Percentiles rank a stretch among this genome's conserved stretches.
Evolutionary conservation across 1,139 yeast species (phyloP).

Genomic region (Magnusiomyces tetraspermus): DNA sequence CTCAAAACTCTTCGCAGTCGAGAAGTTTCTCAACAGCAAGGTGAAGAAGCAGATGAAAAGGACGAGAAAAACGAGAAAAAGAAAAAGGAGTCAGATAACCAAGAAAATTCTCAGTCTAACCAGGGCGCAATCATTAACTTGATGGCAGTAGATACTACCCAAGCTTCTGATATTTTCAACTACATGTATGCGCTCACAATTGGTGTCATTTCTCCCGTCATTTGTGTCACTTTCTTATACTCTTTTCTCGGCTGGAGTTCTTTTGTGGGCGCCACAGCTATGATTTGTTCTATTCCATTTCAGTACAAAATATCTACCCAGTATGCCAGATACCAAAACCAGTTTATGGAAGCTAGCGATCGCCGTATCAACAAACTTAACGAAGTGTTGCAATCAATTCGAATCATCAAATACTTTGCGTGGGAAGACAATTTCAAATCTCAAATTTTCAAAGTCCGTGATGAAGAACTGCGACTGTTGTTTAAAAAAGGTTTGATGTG

Average conservation of each 20-base stretch:
- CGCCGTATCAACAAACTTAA: constrained; percentile 84
- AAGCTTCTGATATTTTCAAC: constrained; percentile 71
- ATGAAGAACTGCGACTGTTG: constrained; percentile 55
- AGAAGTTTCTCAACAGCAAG: constrained; percentile 39
- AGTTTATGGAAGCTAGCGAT: constrained; percentile 74
- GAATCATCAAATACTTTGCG: constrained; percentile 90
- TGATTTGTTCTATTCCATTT: constrained; percentile 59
- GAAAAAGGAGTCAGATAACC: too few species aligned
- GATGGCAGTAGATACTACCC: constrained; percentile 93
- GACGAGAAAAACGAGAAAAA: constrained; percentile 18
- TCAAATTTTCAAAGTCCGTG: constrained; percentile 61
- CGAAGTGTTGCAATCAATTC: constrained; percentile 86
- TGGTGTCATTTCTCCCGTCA: constrained; percentile 42
- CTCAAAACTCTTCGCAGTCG: constrained; percentile 85
- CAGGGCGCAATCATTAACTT: constrained; percentile 87
- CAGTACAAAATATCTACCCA: constrained; percentile 58
- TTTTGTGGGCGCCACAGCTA: constrained; percentile 61
- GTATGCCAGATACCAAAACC: constrained; percentile 60
- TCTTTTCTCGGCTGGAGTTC: constrained; percentile 81
- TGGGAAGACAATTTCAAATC: constrained; percentile 86
- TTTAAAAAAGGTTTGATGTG: constrained; percentile 55
- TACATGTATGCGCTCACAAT: constrained; percentile 55
- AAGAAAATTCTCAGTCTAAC: constrained; percentile 45
- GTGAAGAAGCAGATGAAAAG: constrained; percentile 23
- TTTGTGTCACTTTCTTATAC: constrained; percentile 42